Percentiles rank a stretch among this genome's conserved stretches.
Conservation (phyloP, 164 flowering plant genomes). For the Vitis vinifera region DNA sequence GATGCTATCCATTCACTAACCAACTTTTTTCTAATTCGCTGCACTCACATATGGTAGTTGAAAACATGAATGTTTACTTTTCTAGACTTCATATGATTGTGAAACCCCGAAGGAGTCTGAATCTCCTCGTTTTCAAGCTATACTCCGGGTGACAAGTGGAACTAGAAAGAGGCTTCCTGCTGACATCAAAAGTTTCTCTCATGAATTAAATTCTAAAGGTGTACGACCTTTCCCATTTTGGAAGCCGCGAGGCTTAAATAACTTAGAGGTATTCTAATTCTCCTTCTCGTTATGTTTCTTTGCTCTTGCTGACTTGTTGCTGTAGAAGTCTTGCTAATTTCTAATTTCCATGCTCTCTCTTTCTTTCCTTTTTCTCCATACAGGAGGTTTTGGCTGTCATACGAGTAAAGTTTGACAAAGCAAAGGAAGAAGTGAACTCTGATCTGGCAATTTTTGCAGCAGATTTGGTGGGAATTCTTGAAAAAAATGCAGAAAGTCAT, state of each 20-base stretch:
- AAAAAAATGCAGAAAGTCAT: conserved; percentile 86
- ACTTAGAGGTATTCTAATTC: conserved; percentile 69
- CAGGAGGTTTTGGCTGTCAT: conserved; percentile 90
- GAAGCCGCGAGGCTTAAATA: conserved; percentile 94
- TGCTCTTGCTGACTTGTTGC: not conserved
- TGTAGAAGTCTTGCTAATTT: not conserved
- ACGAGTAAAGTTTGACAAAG: conserved; percentile 91
- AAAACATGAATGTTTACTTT: conserved; percentile 9
- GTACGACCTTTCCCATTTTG: conserved; percentile 97
- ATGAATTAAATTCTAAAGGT: conserved; percentile 97
- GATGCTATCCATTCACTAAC: conserved; percentile 6
- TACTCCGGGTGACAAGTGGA: conserved; percentile 93
- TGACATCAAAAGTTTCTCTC: conserved; percentile 97
- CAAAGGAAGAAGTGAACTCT: conserved; percentile 98
- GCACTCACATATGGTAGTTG: conserved; percentile 3
- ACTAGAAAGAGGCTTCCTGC: conserved; percentile 87
- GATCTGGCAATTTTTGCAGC: conserved; percentile 97
- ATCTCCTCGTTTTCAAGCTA: conserved; percentile 99
- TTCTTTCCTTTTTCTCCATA: not conserved
- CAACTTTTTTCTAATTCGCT: not conserved
- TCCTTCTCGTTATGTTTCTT: not conserved
- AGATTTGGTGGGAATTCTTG: conserved; percentile 84
- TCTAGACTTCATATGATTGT: conserved; percentile 71
- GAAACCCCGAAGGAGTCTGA: conserved; percentile 99
- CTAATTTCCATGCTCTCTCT: conserved; percentile 1